Conservation (phyloP, 169 alveolate genomes). For the Plasmodium vivax region DNA sequence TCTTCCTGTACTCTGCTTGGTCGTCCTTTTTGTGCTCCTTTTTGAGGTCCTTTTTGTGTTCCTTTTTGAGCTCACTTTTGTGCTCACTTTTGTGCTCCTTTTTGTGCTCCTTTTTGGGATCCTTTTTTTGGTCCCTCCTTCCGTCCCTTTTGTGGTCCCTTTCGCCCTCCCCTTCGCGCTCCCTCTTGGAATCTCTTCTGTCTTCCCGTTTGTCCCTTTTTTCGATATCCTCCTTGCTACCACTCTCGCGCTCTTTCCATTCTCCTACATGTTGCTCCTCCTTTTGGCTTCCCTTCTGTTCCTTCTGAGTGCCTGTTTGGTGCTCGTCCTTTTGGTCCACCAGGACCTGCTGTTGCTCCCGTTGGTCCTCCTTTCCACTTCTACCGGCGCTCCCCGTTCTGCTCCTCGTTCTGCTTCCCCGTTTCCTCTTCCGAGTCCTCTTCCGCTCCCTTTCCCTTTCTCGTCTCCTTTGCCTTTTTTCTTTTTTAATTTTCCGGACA, state of each 20-base stretch:
- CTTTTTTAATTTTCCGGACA: conserved; percentile 47
- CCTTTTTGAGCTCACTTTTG: not conserved
- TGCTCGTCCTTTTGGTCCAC: not conserved
- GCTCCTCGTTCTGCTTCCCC: not conserved
- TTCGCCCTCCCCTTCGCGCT: not conserved
- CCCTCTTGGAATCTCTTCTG: not conserved
- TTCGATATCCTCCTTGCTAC: not conserved
- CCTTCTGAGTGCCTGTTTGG: not conserved
- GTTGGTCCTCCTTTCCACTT: not conserved
- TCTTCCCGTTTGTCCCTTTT: not conserved
- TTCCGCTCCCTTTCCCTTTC: conserved; percentile 17
- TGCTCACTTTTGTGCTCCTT: not conserved
- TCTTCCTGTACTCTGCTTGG: not conserved
- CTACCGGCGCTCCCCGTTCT: not conserved
- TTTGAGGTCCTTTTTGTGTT: not conserved
- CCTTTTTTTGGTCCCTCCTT: not conserved
- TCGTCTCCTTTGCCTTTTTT: conserved; percentile 23
- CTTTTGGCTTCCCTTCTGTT: not conserved
- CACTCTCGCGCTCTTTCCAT: not conserved
- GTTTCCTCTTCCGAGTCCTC: not conserved
- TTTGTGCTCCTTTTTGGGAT: not conserved
- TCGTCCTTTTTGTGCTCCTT: not conserved
- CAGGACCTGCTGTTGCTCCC: not conserved
- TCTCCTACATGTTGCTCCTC: not conserved
- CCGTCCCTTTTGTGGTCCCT: not conserved